Evolutionary conservation across 352 stramenopile genomes (phyloP).

Genomic region (Pythium sp.): DNA sequence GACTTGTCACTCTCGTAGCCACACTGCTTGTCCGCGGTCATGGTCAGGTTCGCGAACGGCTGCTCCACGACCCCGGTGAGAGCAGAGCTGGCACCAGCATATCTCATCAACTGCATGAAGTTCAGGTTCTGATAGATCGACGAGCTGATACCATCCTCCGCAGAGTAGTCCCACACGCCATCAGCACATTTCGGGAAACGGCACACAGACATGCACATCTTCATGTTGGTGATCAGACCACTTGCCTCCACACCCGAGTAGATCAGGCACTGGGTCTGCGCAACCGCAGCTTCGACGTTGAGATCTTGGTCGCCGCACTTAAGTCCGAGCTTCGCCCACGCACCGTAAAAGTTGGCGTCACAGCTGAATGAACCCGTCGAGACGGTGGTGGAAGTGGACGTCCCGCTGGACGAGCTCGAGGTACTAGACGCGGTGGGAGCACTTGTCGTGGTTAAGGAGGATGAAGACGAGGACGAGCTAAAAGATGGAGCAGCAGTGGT

Average conservation of each 20-base stretch:
- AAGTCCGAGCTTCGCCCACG: conserved; percentile 64
- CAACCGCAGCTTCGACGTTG: conserved; percentile 41
- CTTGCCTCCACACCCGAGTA: conserved; percentile 65
- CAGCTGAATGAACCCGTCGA: conserved; percentile 56
- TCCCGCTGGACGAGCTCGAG: conserved; percentile 14
- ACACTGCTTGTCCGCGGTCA: conserved; percentile 51
- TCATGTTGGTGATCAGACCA: conserved; percentile 46
- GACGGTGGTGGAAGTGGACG: conserved; percentile 11
- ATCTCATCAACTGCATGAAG: conserved; percentile 57
- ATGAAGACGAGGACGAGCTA: conserved; percentile 10
- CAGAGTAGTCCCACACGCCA: conserved; percentile 73
- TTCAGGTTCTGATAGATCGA: conserved; percentile 67
- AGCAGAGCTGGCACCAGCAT: conserved; percentile 32
- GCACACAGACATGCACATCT: conserved; percentile 78
- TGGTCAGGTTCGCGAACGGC: conserved; percentile 52
- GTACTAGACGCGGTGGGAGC: conserved; percentile 18
- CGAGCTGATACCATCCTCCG: conserved; percentile 62
- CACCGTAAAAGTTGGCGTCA: conserved; percentile 75
- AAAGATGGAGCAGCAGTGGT: neutral
- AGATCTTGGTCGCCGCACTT: conserved; percentile 52
- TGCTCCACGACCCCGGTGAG: conserved; percentile 32
- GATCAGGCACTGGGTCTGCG: conserved; percentile 68
- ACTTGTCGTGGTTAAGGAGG: conserved; percentile 14
- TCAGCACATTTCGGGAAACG: conserved; percentile 73
- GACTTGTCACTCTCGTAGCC: conserved; percentile 54